Evolutionary conservation across 2,329 filamentous ascomycete genomes (phyloP).

Genomic region (Dactylellina parvicollis): DNA sequence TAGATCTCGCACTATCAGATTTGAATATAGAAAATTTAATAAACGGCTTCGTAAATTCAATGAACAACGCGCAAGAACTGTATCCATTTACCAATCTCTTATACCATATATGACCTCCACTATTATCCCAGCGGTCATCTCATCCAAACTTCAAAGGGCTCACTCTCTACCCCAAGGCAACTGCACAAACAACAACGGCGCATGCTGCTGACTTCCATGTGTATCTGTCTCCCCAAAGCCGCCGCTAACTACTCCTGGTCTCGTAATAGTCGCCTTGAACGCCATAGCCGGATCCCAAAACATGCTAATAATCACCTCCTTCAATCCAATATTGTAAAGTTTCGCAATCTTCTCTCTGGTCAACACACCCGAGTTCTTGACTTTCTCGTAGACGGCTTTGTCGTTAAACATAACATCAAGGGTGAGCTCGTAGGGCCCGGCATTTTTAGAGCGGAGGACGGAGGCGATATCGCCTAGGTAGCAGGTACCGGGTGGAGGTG

Average conservation of each 20-base stretch:
- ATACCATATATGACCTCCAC: no score
- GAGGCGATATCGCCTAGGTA: conserved; percentile 61
- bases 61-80: no score
- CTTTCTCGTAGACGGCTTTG: conserved; percentile 59
- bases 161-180: conserved; percentile 55
- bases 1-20: no score
- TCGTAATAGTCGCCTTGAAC: conserved; percentile 64
- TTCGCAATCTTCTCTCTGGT: conserved; percentile 57
- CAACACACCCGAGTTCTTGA: conserved; percentile 61
- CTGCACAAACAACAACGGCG: conserved; percentile 59
- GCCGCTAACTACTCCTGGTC: conserved; percentile 60
- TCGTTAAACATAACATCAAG: conserved; percentile 66
- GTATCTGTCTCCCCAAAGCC: conserved; percentile 61
- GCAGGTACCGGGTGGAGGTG: conserved; percentile 31
- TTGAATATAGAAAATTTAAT: no score
- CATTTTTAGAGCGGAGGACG: conserved; percentile 66
- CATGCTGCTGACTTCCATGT: conserved; percentile 62
- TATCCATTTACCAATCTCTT: no score
- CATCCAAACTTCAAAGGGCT: not conserved
- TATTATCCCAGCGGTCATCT: no score
- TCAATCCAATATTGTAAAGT: conserved; percentile 58
- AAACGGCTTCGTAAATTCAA: no score
- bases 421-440: conserved; percentile 67
- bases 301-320: conserved; percentile 59
- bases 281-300: conserved; percentile 65